phyloP scores from a whole-genome alignment of 2,329 filamentous ascomycete genomes.

The Pseudogymnoascus destructans region DNA sequence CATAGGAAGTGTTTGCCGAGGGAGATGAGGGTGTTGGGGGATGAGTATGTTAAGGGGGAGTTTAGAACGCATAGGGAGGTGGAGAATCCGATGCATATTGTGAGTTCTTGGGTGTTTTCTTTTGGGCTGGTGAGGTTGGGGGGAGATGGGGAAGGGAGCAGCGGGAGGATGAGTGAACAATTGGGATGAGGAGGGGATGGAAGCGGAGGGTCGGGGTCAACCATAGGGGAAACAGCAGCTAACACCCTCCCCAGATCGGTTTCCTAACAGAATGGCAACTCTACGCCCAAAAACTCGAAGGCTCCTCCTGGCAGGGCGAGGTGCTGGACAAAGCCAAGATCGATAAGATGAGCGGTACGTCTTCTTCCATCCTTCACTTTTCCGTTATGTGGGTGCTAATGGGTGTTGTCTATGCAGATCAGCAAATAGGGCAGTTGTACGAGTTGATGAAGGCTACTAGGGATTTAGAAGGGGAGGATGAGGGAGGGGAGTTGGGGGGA shows the following conservation, averaged over 20 bases:
- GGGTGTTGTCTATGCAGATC: slow-evolving; percentile 41
- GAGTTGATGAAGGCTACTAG: slow-evolving; percentile 71
- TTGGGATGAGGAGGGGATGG: background rate
- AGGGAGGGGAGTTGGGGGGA: background rate
- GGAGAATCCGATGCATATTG: slow-evolving; percentile 86
- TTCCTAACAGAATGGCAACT: slow-evolving; percentile 95
- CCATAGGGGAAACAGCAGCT: background rate
- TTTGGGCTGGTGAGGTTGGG: background rate
- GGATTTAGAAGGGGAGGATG: background rate
- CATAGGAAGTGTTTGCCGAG: slow-evolving; percentile 66
- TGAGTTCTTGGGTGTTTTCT: slow-evolving; percentile 36
- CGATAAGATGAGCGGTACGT: slow-evolving; percentile 84
- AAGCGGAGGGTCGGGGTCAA: too few relatives aligned
- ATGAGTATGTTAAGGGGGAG: slow-evolving; percentile 86
- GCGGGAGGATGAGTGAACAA: background rate
- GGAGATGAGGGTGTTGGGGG: slow-evolving; percentile 71
- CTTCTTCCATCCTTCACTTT: background rate
- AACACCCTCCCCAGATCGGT: slow-evolving; percentile 53
- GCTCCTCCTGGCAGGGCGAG: slow-evolving; percentile 70
- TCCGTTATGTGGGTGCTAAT: too few relatives aligned
- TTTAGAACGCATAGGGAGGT: slow-evolving; percentile 72
- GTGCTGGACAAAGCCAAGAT: slow-evolving; percentile 74
- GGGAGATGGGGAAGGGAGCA: background rate
- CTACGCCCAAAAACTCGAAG: slow-evolving; percentile 86
- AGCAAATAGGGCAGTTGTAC: slow-evolving; percentile 87